Evolutionary conservation across 1,284 basidiomycete species (phyloP).

Genomic region (Amylostereum areolatum): DNA sequence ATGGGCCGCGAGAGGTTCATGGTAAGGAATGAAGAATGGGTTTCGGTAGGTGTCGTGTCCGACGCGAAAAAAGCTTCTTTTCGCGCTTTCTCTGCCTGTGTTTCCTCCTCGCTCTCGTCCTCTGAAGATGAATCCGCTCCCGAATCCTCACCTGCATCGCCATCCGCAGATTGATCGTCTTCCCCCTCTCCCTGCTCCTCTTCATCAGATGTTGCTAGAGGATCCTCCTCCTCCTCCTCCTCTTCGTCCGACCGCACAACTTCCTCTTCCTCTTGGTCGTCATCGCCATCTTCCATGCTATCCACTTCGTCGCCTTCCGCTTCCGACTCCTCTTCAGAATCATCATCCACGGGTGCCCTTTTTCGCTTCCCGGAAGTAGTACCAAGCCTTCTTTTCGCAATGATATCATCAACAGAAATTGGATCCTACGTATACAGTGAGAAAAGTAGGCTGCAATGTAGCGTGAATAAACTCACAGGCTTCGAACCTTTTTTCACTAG

Average conservation of each 20-base stretch:
- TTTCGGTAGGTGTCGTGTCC: constrained; percentile 38
- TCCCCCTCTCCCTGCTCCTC: constrained; percentile 30
- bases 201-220: constrained; percentile 30
- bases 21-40: constrained; percentile 68
- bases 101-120: constrained; percentile 59
- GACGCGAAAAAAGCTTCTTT: constrained; percentile 85
- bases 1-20: constrained; percentile 90
- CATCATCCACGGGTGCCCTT: constrained; percentile 25
- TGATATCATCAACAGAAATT: constrained; percentile 90
- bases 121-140: constrained; percentile 30
- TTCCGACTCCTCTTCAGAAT: constrained; percentile 23
- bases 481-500: constrained; percentile 57
- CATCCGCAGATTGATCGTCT: constrained; percentile 31
- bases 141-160: constrained; percentile 27
- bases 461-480: constrained; percentile 42
- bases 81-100: constrained; percentile 66
- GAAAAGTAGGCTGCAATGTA: constrained; percentile 7
- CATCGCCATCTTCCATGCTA: constrained; percentile 30
- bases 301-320: constrained; percentile 31
- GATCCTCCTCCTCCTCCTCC: constrained; percentile 27
- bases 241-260: constrained; percentile 43
- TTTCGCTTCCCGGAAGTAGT: constrained; percentile 51
- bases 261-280: constrained; percentile 35
- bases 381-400: constrained; percentile 57
- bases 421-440: constrained; percentile 43